phyloP scores from a whole-genome alignment of 2,329 filamentous ascomycete genomes.

The Microcyclosporella mali region DNA sequence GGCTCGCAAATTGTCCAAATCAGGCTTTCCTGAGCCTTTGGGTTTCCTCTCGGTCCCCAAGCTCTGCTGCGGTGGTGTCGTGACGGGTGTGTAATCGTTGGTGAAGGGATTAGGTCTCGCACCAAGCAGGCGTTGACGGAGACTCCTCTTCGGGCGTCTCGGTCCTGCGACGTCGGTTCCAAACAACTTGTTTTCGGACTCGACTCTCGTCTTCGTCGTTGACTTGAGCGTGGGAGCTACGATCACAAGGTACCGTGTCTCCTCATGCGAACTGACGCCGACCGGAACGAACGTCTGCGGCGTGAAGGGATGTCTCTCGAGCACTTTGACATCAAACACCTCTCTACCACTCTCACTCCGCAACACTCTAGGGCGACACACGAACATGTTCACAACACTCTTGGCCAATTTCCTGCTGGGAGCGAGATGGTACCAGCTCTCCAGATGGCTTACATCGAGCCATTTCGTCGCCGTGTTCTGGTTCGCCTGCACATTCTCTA shows the following conservation, averaged over 20 bases:
- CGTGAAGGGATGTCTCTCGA: slow-evolving; percentile 91
- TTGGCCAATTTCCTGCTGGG: slow-evolving; percentile 52
- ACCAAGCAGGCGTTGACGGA: slow-evolving; percentile 38
- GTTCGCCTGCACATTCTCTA: slow-evolving; percentile 60
- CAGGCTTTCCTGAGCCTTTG: slow-evolving; percentile 57
- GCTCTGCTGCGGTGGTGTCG: slow-evolving; percentile 14
- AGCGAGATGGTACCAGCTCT: slow-evolving; percentile 62
- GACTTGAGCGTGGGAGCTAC: slow-evolving; percentile 71
- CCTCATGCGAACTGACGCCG: slow-evolving; percentile 46
- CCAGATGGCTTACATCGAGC: slow-evolving; percentile 66
- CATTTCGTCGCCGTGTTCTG: slow-evolving; percentile 88
- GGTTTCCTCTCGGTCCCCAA: slow-evolving; percentile 24
- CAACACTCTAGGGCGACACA: slow-evolving; percentile 64
- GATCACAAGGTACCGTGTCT: slow-evolving; percentile 68
- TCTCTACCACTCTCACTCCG: slow-evolving; percentile 28
- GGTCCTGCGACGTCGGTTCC: slow-evolving; percentile 36
- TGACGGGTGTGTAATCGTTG: slow-evolving; percentile 39
- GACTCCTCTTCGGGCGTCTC: slow-evolving; percentile 24
- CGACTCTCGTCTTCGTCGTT: background rate
- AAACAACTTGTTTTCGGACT: background rate
- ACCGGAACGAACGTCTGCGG: slow-evolving; percentile 89
- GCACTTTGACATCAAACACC: slow-evolving; percentile 60
- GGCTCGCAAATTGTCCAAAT: slow-evolving; percentile 62
- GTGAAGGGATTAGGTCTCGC: slow-evolving; percentile 44
- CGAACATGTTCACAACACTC: slow-evolving; percentile 80